These are phyloP conservation scores for Stemphylium lycopersici DNA, from an alignment of 2,329 filamentous ascomycete species.

Conservation along the genomic window DNA sequence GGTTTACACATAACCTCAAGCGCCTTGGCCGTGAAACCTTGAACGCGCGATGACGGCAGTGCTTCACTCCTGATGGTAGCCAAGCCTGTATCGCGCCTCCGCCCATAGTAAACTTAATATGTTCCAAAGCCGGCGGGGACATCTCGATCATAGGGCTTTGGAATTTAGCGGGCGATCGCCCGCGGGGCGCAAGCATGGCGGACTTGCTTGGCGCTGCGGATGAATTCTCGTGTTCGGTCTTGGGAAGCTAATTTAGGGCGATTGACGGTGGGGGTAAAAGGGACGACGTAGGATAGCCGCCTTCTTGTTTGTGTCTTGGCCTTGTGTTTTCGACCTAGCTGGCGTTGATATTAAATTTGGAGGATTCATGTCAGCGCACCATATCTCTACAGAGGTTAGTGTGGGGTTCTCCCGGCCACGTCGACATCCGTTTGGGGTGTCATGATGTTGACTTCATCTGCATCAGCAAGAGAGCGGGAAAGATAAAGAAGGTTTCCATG, in stretches of 20 bases:
- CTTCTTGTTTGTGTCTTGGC: not conserved
- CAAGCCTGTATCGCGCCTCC: not conserved
- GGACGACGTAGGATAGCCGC: not conserved
- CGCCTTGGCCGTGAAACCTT: too few species aligned
- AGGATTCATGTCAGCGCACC: too few species aligned
- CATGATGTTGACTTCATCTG: not conserved
- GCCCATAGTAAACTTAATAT: not conserved
- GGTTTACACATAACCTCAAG: too few species aligned
- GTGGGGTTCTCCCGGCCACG: too few species aligned
- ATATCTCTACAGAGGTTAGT: too few species aligned
- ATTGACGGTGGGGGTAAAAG: not conserved
- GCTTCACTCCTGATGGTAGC: too few species aligned
- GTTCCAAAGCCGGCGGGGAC: too few species aligned
- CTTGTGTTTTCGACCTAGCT: too few species aligned
- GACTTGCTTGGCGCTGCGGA: not conserved
- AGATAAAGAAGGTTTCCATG: not conserved
- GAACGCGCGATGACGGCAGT: too few species aligned
- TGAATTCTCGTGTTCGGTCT: conserved; percentile 4
- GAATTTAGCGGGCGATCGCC: not conserved
- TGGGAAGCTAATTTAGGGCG: not conserved
- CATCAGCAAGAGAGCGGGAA: not conserved
- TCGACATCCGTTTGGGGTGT: too few species aligned
- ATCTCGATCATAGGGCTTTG: not conserved
- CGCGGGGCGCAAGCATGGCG: not conserved
- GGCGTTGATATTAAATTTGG: too few species aligned